These are phyloP conservation scores for Paramecium tetraurelia DNA, from an alignment of 73 alveolate genomes.

Conservation along the genomic window DNA sequence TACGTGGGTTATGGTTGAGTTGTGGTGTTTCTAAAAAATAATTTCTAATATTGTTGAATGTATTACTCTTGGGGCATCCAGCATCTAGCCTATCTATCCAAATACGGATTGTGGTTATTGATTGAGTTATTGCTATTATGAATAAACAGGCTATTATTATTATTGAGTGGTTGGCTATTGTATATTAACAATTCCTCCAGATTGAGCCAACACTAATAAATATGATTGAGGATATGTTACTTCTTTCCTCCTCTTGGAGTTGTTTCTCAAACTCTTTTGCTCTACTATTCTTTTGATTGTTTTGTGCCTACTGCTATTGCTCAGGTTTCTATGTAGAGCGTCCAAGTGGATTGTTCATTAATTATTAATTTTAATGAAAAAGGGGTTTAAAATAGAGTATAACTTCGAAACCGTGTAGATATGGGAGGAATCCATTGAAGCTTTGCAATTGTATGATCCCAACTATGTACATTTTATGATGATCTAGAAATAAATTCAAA, in stretches of 20 bases:
- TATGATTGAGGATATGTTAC: background rate
- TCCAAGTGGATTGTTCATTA: conserved; percentile 21
- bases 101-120: background rate
- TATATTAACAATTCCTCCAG: background rate
- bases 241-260: conserved; percentile 19
- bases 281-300: background rate
- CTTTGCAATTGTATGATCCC: background rate
- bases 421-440: background rate
- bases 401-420: background rate
- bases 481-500: background rate
- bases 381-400: background rate
- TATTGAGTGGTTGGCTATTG: background rate
- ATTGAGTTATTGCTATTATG: background rate
- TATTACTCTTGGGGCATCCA: conserved; percentile 39
- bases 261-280: conserved; percentile 38
- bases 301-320: background rate
- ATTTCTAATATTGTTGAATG: background rate
- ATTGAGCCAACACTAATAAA: background rate
- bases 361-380: background rate
- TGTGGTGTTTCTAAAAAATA: background rate
- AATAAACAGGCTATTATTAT: background rate
- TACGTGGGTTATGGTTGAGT: background rate
- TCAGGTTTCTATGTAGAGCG: conserved; percentile 21
- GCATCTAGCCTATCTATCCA: background rate
- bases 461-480: background rate